phyloP scores from a whole-genome alignment of 2,329 filamentous ascomycete species.

The Nannizziopsis barbatae region DNA sequence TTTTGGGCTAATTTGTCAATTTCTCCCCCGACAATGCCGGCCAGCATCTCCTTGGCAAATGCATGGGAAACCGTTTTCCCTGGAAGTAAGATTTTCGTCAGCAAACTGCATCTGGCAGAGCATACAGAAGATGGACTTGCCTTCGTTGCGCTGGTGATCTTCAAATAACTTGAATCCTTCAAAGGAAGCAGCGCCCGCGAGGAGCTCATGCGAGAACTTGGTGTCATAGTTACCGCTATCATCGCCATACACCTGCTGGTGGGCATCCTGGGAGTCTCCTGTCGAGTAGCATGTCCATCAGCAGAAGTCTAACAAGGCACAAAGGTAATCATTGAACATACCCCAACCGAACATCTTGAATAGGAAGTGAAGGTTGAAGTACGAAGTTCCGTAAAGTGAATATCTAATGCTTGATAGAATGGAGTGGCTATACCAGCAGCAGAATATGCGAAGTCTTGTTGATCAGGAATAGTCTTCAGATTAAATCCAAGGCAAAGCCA shows the following conservation, averaged over 20 bases:
- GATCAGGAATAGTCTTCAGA: no score
- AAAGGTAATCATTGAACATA: not conserved
- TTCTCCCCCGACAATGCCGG: slow-evolving; percentile 63
- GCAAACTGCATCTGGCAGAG: not conserved
- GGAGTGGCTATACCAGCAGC: no score
- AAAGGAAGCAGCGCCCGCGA: slow-evolving; percentile 67
- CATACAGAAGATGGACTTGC: slow-evolving; percentile 31
- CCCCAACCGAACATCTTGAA: slow-evolving; percentile 9
- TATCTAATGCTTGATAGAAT: no score
- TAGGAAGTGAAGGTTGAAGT: no score
- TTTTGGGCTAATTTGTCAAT: slow-evolving; percentile 64
- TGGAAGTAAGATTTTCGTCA: slow-evolving; percentile 22
- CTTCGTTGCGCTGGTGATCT: slow-evolving; percentile 57
- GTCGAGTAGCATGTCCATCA: not conserved
- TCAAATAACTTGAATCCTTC: slow-evolving; percentile 72
- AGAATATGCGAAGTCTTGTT: no score
- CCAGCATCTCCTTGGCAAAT: slow-evolving; percentile 67
- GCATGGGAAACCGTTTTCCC: slow-evolving; percentile 58
- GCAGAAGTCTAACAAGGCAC: not conserved
- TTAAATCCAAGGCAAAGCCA: no score
- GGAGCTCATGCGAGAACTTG: slow-evolving; percentile 58
- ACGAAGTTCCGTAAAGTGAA: no score
- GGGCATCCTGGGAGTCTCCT: slow-evolving; percentile 23
- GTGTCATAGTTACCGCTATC: slow-evolving; percentile 43
- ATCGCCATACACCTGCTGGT: slow-evolving; percentile 43